Conservation (phyloP, 2,329 filamentous ascomycete species). For the Macroventuria anomochaeta region DNA sequence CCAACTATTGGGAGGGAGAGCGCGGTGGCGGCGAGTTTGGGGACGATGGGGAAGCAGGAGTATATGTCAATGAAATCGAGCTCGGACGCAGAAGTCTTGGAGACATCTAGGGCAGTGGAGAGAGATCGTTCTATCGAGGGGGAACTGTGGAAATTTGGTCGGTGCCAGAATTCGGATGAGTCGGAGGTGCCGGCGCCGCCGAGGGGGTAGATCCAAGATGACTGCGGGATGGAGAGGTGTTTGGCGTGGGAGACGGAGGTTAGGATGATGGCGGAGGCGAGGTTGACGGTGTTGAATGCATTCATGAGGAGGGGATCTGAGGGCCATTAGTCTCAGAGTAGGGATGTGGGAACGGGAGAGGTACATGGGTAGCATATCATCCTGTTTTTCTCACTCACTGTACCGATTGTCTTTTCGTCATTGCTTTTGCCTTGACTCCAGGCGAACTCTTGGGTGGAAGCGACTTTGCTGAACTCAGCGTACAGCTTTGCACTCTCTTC, state of each 20-base stretch:
- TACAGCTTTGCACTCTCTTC: slow-evolving; percentile 67
- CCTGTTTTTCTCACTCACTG: slow-evolving; percentile 63
- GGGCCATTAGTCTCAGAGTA: no score
- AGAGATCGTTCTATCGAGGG: slow-evolving; percentile 65
- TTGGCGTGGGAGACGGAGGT: slow-evolving; percentile 64
- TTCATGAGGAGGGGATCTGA: slow-evolving; percentile 75
- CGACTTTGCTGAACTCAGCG: slow-evolving; percentile 65
- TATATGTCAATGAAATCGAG: slow-evolving; percentile 71
- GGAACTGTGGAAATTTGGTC: slow-evolving; percentile 64
- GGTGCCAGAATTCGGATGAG: slow-evolving; percentile 66
- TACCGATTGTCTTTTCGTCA: slow-evolving; percentile 60
- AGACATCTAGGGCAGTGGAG: slow-evolving; percentile 59
- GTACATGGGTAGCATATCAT: slow-evolving; percentile 75
- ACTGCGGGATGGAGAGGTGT: slow-evolving; percentile 60
- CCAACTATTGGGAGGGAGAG: slow-evolving; percentile 60
- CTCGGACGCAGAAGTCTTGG: slow-evolving; percentile 56
- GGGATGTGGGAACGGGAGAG: no score
- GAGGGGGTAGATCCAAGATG: slow-evolving; percentile 68
- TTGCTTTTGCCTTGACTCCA: slow-evolving; percentile 64
- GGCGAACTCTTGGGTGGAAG: slow-evolving; percentile 59
- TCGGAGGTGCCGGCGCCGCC: slow-evolving; percentile 69
- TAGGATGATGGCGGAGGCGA: slow-evolving; percentile 66
- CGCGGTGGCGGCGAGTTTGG: slow-evolving; percentile 69
- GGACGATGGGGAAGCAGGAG: slow-evolving; percentile 73
- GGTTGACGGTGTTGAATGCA: slow-evolving; percentile 72